phyloP scores from a whole-genome alignment of 1,284 basidiomycete genomes.

The Moesziomyces antarcticus region DNA sequence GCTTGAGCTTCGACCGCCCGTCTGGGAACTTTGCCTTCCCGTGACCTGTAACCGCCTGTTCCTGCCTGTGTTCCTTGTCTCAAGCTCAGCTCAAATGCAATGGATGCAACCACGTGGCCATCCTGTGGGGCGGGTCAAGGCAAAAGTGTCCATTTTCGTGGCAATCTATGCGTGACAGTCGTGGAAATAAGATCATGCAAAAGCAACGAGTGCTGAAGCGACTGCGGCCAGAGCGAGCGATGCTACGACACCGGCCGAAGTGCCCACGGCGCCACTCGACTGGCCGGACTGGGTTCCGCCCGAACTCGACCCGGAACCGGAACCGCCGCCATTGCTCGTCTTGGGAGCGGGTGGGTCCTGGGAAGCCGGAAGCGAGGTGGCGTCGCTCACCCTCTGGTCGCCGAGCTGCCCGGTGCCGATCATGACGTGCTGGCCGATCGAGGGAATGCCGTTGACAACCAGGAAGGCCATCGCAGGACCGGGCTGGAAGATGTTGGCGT shows the following conservation, averaged over 20 bases:
- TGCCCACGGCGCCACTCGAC: constrained; percentile 1
- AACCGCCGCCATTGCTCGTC: constrained; percentile 4
- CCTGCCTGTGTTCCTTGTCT: too few species aligned
- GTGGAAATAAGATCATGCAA: background rate
- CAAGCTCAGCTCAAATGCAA: too few species aligned
- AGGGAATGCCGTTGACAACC: constrained; percentile 77
- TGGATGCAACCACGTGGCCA: too few species aligned
- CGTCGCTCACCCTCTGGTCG: constrained; percentile 25
- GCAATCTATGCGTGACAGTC: background rate
- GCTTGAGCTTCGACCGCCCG: too few species aligned
- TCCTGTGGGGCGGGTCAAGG: too few species aligned
- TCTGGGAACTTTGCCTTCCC: too few species aligned
- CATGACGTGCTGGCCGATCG: constrained; percentile 73
- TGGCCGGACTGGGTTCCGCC: constrained; percentile 5
- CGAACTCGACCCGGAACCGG: constrained; percentile 9
- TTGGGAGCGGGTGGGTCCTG: constrained; percentile 32
- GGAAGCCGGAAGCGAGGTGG: constrained; percentile 30
- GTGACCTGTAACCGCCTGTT: too few species aligned
- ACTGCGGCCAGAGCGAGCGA: background rate
- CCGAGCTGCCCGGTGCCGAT: constrained; percentile 51
- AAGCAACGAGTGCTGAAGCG: background rate
- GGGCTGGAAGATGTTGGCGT: constrained; percentile 74
- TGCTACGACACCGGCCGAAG: constrained; percentile 1
- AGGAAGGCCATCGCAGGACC: constrained; percentile 83
- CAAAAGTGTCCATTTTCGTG: background rate